Percentiles rank a stretch among this genome's conserved stretches.
phyloP scores from a whole-genome alignment of 306 rosid species.

The Castanea crenata region DNA sequence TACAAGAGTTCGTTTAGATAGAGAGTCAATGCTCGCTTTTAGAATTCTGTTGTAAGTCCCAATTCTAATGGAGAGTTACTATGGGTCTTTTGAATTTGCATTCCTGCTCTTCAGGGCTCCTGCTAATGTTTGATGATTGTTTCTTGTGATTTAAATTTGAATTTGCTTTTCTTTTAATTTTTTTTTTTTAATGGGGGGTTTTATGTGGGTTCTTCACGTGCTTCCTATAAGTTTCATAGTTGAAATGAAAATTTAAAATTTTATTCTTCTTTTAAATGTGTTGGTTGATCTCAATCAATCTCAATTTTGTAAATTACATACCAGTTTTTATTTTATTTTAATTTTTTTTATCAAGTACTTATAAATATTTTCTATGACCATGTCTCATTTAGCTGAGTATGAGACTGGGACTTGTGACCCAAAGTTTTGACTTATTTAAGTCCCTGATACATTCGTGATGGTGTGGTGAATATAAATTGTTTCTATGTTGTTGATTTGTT shows the following conservation, averaged over 20 bases:
- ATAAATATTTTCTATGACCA: background rate
- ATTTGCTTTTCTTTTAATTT: no score
- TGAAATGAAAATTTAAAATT: background rate
- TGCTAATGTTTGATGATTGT: no score
- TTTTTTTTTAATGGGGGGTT: background rate
- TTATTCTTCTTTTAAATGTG: background rate
- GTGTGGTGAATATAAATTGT: background rate
- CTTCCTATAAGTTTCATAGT: background rate
- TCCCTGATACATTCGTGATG: background rate
- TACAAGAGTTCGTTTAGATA: background rate
- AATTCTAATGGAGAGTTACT: no score
- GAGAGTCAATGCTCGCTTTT: no score
- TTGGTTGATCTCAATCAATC: background rate
- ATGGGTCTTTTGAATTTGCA: no score
- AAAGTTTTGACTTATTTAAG: background rate
- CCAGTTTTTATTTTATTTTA: background rate
- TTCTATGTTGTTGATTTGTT: background rate
- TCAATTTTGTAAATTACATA: background rate
- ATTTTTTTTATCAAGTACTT: background rate
- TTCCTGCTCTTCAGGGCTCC: no score
- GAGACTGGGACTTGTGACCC: background rate
- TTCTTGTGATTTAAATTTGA: no score
- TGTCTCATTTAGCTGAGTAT: background rate
- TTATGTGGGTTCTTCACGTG: background rate
- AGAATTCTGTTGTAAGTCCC: no score